Evolutionary conservation across 164 flowering plant species (phyloP), one percentile per base, ranked within the genome.

Genomic region (Stephania japonica): DNA sequence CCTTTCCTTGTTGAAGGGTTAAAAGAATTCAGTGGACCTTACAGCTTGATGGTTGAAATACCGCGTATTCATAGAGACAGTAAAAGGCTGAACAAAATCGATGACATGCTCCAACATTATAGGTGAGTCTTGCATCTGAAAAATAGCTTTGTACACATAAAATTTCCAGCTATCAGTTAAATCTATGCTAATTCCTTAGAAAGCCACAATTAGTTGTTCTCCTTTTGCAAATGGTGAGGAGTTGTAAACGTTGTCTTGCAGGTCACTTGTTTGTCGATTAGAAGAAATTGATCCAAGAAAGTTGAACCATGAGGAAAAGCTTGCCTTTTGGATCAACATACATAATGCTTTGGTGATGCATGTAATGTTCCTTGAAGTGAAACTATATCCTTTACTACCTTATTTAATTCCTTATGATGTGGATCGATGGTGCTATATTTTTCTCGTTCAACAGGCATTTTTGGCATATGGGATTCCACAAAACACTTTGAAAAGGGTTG

Each of bases 321-420:
- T 95, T 69, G 97, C 99, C 27, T 95, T 95, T 78, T 95, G 99
- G 99, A 89, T 93, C 73, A 95, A 95, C 72, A 78, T 91, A 76
- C 99, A 95, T 77, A 93, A 95, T 81, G 89, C 98, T 13, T 80
- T 95, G 80, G 93, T 92, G 87, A 95, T 95, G 99, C 99, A 93
- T 87, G 99, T 95, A 91, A 81, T 75, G 70, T 42, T 26, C 24
- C 19, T 27, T 62, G 14, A 41, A 14, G 47, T 74, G 42, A 4
- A 23, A 16, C 24, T 65, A 32, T 41, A 26, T 43, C 59, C 43
- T 73, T 75, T 56, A 0, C 32, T 32, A 32, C 38, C 38, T 32
- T 32, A 32, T 32, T 12, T 68, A 11, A 62, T 62, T 10, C 5
- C 53, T 70, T 72, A 42, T 67, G 64, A 42, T 43, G 5, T 64